Evolutionary conservation across 768 basidiomycete genomes (phyloP), one percentile per base, ranked within the genome.

Genomic region (Lactarius deliciosus): DNA sequence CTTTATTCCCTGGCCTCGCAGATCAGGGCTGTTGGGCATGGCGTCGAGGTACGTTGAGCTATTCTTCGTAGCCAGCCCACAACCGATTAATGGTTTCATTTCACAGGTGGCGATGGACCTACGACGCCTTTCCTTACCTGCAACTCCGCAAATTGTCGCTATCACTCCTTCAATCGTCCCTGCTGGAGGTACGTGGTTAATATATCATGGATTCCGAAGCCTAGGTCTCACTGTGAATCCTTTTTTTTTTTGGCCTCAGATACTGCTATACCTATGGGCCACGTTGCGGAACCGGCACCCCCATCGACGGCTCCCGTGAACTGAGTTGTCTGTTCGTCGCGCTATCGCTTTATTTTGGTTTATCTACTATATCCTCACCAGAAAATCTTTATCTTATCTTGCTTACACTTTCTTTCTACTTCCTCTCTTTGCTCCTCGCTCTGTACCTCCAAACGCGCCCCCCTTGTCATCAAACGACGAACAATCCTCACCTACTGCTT

Each of bases 51-150:
- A n/a, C 10, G 47, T 2, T 1, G 7, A 16, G 7, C 22, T n/a
- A 22, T 16, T 28, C 11, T 16, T 22, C 13, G 41, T 10, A 8
- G 16, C 3, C 8, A 7, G 25, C 20, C 30, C 10, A 50, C 9
- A 3, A 16, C 32, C 34, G 1, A 56, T 43, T 34, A 5, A n/a
- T 10, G 30, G 16, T 9, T 2, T 43, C 7, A 18, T 9, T 2
- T 43, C 7, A 18, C 20, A 67, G 66, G 22, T 58, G 45, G 57
- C 32, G 1, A 8, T 59, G 5, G 61, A 67, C 2, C 57, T 38
- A 13, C 38, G 25, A 2, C 47, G 16, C 5, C 38, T 67, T 18
- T 16, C n/a, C 11, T 25, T 28, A 8, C 13, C 6, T 5, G 13
- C 34, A 15, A 18, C 34, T 13, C 3, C 8, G 1, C 56, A 61